Evolutionary conservation across 2,329 filamentous ascomycete genomes (phyloP).

Genomic region (Botryotinia globosa): DNA sequence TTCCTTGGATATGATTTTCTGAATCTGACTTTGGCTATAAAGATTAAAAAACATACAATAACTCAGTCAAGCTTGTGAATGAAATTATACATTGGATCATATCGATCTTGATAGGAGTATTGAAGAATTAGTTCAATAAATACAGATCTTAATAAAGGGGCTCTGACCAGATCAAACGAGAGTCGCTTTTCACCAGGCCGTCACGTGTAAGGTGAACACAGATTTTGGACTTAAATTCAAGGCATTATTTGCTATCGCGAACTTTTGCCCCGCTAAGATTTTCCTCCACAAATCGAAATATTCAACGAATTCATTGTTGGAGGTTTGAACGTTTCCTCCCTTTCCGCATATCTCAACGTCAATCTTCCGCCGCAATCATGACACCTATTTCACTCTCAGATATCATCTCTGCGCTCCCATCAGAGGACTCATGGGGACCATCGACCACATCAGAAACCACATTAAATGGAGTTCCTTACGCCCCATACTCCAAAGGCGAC

Average conservation of each 20-base stretch:
- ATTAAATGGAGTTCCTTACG: conserved; percentile 92
- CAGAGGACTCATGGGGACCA: conserved; percentile 85
- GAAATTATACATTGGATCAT: background rate
- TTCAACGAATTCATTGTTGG: conserved; percentile 23
- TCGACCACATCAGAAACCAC: conserved; percentile 79
- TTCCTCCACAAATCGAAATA: conserved; percentile 32
- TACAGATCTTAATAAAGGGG: background rate
- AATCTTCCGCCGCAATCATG: conserved; percentile 42
- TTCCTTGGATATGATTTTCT: background rate
- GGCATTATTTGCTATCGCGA: background rate
- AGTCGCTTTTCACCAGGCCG: background rate
- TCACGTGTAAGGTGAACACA: background rate
- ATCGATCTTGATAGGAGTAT: background rate
- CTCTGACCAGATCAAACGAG: background rate
- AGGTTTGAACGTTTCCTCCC: conserved; percentile 8
- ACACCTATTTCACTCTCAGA: conserved; percentile 56
- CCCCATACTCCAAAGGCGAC: conserved; percentile 97
- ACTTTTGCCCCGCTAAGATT: conserved; percentile 27
- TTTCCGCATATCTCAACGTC: conserved; percentile 18
- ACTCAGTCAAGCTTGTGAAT: background rate
- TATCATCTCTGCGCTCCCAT: conserved; percentile 68
- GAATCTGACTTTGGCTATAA: background rate
- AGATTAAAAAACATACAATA: background rate
- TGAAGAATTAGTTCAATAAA: background rate
- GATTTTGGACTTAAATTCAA: background rate